phyloP scores from a whole-genome alignment of 441 rosid genomes.

The Geranium incanum region DNA sequence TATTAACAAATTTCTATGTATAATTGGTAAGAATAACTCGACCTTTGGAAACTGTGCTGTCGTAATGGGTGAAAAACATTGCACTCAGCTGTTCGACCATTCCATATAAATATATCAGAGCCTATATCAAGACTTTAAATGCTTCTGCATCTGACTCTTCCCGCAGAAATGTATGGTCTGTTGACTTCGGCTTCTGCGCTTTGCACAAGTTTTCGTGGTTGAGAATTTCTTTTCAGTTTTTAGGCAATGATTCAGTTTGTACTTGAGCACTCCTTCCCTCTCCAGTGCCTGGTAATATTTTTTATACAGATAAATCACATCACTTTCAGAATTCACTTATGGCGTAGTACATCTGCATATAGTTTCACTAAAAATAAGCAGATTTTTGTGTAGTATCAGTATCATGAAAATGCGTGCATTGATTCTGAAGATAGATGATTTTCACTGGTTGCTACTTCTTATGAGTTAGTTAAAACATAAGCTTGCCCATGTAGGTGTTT shows the following conservation, averaged over 20 bases:
- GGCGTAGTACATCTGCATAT: not conserved
- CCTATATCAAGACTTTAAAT: not conserved
- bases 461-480: not conserved
- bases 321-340: not conserved
- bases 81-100: not conserved
- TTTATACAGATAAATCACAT: not conserved
- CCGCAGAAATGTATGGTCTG: not conserved
- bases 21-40: not conserved
- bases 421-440: not conserved
- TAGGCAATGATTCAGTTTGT: not conserved
- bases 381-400: not conserved
- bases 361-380: not conserved
- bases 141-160: not conserved
- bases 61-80: not conserved
- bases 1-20: too few relatives aligned
- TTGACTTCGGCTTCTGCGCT: conserved; percentile 1
- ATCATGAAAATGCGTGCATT: not conserved
- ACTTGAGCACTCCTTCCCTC: not conserved
- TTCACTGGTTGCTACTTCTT: not conserved
- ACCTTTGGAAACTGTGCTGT: not conserved
- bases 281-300: not conserved
- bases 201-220: not conserved
- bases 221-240: too few relatives aligned
- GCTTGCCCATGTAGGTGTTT: not conserved
- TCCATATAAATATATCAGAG: not conserved